Evolutionary conservation across 495 filamentous ascomycete genomes (phyloP), one percentile per base, ranked within the genome.

Genomic region (Penicillium arizonense): DNA sequence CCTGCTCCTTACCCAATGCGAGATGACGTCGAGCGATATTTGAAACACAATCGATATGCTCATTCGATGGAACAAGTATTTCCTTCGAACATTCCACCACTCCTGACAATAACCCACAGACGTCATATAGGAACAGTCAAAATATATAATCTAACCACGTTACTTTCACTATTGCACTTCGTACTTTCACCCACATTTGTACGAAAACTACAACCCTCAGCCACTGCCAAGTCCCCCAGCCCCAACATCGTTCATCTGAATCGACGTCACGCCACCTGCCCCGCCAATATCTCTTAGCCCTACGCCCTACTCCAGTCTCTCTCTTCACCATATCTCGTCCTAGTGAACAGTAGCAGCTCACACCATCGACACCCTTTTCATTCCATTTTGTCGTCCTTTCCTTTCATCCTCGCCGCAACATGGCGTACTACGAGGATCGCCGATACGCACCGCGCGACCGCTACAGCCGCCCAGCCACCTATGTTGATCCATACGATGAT

Each of bases 391-490:
- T 23, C 44, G 21, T 7, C 44, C 20, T 50, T 35, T 35, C 47
- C 35, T 21, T 21, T 35, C 46, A 21, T 14, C 20, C 38, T 45
- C 42, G 49, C 33, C 32, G 38, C 39, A 42, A 62, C 50, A 75
- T 75, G 71, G 61, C 72, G 24, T 75, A 75, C 61, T 71, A 74
- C 65, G 72, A 75, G 36, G 63, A 69, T 34, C 70, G 67, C 50
- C 60, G 61, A 26, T 59, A 68, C 37, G 52, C 58, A 24, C 70
- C 63, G 43, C 69, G 62, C 42, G 67, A 73, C 57, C 65, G 58
- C 30, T 59, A 67, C 39, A 44, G 55, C 41, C 70, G 67, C 54
- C 71, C 69, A 23, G 45, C 54, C 35, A 56, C 58, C 14, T 70
- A 74, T 40, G 58, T 59, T 14, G 65, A 70, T 39, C 57, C 69